phyloP scores from a whole-genome alignment of 305 asterid species.

The Stenogyne calaminthoides region DNA sequence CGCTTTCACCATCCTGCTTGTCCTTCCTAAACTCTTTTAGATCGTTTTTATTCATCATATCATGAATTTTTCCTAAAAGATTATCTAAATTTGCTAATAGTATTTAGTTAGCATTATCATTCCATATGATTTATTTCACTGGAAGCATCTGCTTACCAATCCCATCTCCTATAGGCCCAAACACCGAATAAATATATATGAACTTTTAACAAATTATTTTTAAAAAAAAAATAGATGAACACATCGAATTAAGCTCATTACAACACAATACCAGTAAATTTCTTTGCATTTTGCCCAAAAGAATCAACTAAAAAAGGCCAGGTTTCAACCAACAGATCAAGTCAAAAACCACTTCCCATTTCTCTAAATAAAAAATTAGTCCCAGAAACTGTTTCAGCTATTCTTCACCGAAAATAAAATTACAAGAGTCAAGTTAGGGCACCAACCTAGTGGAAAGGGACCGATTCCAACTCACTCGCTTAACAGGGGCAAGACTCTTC shows the following conservation, averaged over 20 bases:
- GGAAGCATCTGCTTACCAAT: constrained; percentile 5
- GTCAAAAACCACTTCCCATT: background rate
- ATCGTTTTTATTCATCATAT: background rate
- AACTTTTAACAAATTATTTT: background rate
- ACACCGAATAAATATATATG: background rate
- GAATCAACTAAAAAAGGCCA: constrained; percentile 8
- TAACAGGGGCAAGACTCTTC: constrained; percentile 51
- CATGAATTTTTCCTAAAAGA: background rate
- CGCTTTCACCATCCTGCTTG: background rate
- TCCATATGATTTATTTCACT: background rate
- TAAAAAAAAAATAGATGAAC: background rate
- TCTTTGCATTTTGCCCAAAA: background rate
- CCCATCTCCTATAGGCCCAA: background rate
- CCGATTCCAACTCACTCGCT: constrained; percentile 76
- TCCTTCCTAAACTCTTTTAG: background rate
- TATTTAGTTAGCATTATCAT: background rate
- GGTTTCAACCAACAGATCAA: constrained; percentile 11
- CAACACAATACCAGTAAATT: background rate
- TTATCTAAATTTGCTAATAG: constrained; percentile 1
- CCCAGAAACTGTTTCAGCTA: background rate
- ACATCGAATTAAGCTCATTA: background rate
- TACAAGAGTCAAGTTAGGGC: constrained; percentile 28
- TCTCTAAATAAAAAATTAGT: background rate
- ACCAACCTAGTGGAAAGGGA: constrained; percentile 80
- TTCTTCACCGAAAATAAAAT: constrained; percentile 6